Evolutionary conservation across 2,329 filamentous ascomycete genomes (phyloP), one percentile per base, ranked within the genome.

Genomic region (Lecanicillium sp.): DNA sequence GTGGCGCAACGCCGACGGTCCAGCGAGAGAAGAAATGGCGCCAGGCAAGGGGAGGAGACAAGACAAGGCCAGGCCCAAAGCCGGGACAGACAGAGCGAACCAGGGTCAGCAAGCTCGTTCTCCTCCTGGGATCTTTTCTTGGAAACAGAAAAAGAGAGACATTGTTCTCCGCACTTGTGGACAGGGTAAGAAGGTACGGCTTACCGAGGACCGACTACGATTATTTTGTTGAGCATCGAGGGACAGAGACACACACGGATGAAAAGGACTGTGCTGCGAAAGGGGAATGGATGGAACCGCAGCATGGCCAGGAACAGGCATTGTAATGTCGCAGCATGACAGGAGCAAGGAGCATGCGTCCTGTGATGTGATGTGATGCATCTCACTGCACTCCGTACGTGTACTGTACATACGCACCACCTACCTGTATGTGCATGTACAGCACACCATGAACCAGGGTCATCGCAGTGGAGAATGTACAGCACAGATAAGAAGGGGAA

Each of bases 1-100:
- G 42, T 44, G 42, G 42, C 42, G 42, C 42, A 44, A n/a, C 32
- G 14, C 32, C 32, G 20, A 36, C 23, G 7, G 41, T 35, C 41
- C 41, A 44, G 21, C 19, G 20, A 26, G n/a, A 41, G 2, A 26
- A 33, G 14, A 43, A 9, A 24, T n/a, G 41, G 30, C 30, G 41
- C 41, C 21, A 26, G n/a, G n/a, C n/a, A n/a, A n/a, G n/a, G n/a
- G n/a, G n/a, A n/a, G n/a, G n/a, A n/a, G n/a, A n/a, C 41, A 19
- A 35, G 23, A 27, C 21, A 7, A 35, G 4, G 32, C 41, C 30
- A 14, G 10, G 33, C 33, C 33, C 33, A 27, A 14, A n/a, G 15
- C 21, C 30, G 30, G 17, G n/a, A 21, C 5, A 43, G 20, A 33
- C 40, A 43, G 11, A 20, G 4, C 19, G 6, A 11, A 40, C 30